These are phyloP conservation scores for Colletotrichum neosansevieriae DNA, from an alignment of 2,329 filamentous ascomycete species.

Conservation along the genomic window DNA sequence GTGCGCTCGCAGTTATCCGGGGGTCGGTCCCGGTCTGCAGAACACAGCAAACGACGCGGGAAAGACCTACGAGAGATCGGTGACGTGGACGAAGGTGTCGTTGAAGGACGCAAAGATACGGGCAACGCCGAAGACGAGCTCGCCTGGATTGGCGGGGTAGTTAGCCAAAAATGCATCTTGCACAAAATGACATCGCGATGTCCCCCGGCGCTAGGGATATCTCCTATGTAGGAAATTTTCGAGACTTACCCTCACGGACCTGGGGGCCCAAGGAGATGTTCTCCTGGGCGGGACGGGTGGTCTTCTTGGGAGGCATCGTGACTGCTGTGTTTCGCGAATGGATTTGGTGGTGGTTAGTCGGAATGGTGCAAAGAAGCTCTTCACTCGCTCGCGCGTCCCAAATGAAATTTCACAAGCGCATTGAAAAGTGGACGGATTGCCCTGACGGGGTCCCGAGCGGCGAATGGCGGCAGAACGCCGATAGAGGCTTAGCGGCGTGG, in stretches of 20 bases:
- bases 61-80: conserved; percentile 88
- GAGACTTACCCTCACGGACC: conserved; percentile 86
- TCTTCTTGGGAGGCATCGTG: conserved; percentile 91
- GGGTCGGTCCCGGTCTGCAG: background rate
- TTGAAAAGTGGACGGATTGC: conserved; percentile 32
- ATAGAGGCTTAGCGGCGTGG: background rate
- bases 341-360: conserved; percentile 45
- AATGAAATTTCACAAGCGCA: conserved; percentile 31
- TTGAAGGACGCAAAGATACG: conserved; percentile 98
- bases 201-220: conserved; percentile 62
- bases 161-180: conserved; percentile 40
- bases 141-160: conserved; percentile 67
- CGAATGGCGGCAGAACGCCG: background rate
- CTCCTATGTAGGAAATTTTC: conserved; percentile 50
- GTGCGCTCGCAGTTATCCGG: background rate
- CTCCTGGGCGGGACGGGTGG: conserved; percentile 89
- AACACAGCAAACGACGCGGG: conserved; percentile 14
- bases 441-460: conserved; percentile 28
- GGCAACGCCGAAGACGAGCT: conserved; percentile 97
- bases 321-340: conserved; percentile 49
- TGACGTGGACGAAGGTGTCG: conserved; percentile 97
- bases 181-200: conserved; percentile 85
- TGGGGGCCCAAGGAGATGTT: conserved; percentile 99
- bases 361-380: conserved; percentile 26
- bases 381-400: conserved; percentile 3